phyloP scores from a whole-genome alignment of 2,329 filamentous ascomycete genomes.

The Thielaviopsis euricoi region DNA sequence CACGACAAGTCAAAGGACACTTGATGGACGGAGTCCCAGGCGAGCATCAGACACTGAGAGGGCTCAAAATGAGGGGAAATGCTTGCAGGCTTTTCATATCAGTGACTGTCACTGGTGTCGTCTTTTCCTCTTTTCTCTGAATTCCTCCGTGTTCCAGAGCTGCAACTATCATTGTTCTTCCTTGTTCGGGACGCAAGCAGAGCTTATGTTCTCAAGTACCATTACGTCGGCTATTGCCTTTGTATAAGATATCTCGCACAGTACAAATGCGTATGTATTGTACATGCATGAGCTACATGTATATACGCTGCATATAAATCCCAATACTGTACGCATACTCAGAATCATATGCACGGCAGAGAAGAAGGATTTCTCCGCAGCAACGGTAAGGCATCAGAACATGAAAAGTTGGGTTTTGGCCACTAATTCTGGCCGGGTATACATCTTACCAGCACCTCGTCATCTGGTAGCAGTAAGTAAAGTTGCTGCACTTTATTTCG shows the following conservation, averaged over 20 bases:
- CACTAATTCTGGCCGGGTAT: not conserved
- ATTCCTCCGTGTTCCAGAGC: not conserved
- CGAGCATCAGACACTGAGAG: not conserved
- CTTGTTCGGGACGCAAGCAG: not conserved
- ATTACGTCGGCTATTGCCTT: too few species aligned
- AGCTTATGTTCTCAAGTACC: too few species aligned
- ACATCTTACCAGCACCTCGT: too few species aligned
- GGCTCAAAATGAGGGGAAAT: not conserved
- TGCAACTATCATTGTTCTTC: not conserved
- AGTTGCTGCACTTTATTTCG: not conserved
- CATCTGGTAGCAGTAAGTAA: not conserved
- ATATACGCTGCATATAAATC: not conserved
- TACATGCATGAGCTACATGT: not conserved
- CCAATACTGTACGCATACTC: not conserved
- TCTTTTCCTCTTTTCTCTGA: not conserved
- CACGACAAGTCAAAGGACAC: not conserved
- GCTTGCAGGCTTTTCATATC: not conserved
- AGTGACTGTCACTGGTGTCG: not conserved
- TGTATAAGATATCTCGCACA: not conserved
- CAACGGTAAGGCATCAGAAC: not conserved
- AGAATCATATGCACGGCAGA: not conserved
- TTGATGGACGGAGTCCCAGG: not conserved
- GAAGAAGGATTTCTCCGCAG: not conserved
- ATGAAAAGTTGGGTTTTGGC: not conserved
- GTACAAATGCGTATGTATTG: not conserved